phyloP scores from a whole-genome alignment of 768 basidiomycete genomes.

The Dictyophora rubrovolvata region DNA sequence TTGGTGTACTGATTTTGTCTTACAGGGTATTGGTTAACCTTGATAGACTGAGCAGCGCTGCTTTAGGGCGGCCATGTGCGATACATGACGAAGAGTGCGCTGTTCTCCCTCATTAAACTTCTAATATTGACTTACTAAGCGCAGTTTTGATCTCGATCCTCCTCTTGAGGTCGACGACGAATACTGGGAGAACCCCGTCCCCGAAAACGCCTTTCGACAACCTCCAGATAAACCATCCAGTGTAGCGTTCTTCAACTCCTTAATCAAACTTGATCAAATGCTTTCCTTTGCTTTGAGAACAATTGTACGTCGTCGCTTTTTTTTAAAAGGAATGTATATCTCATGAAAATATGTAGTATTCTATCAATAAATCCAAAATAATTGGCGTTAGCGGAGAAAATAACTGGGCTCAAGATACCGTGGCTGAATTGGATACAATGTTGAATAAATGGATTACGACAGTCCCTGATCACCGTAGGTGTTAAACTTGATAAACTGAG shows the following conservation, averaged over 20 bases:
- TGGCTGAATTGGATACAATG: slow-evolving; percentile 61
- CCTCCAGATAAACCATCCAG: slow-evolving; percentile 46
- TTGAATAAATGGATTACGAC: slow-evolving; percentile 64
- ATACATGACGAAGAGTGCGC: slow-evolving; percentile 69
- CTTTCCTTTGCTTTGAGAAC: slow-evolving; percentile 48
- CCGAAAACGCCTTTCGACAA: slow-evolving; percentile 50
- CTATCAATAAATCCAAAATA: slow-evolving; percentile 54
- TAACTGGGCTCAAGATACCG: slow-evolving; percentile 51
- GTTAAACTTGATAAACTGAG: background rate
- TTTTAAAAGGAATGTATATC: background rate
- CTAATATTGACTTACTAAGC: slow-evolving; percentile 13
- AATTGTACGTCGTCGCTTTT: slow-evolving; percentile 31
- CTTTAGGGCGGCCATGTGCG: slow-evolving; percentile 59
- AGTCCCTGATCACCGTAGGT: slow-evolving; percentile 49
- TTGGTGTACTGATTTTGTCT: slow-evolving; percentile 4
- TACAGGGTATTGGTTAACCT: slow-evolving; percentile 11
- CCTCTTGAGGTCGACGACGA: slow-evolving; percentile 74
- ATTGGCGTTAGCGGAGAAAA: slow-evolving; percentile 39
- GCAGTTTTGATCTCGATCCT: slow-evolving; percentile 62
- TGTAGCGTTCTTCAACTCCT: slow-evolving; percentile 46
- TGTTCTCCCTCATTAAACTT: slow-evolving; percentile 15
- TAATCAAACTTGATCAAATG: slow-evolving; percentile 50
- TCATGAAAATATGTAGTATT: slow-evolving; percentile 38
- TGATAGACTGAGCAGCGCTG: slow-evolving; percentile 25
- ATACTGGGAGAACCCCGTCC: slow-evolving; percentile 59